phyloP scores from a whole-genome alignment of 192 early-diverging fungal species.

The Nowakowskiella sp. region DNA sequence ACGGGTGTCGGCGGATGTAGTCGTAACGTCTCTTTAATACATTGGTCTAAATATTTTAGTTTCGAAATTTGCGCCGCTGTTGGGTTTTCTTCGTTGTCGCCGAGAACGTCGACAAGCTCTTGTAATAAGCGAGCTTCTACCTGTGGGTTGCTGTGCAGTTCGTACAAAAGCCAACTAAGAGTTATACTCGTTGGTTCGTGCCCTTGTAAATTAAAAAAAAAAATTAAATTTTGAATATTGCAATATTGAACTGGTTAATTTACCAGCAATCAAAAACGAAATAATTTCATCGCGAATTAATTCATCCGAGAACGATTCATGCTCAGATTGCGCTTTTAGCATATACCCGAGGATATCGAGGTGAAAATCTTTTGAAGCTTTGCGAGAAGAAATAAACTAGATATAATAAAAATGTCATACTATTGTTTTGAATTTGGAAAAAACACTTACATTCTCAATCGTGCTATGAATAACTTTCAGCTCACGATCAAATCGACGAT shows the following conservation, averaged over 20 bases:
- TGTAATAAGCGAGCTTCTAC: constrained; percentile 30
- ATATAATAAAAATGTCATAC: too few species aligned
- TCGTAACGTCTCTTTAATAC: constrained; percentile 52
- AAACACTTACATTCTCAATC: constrained; percentile 45
- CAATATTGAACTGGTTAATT: neutral
- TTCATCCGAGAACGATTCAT: constrained; percentile 29
- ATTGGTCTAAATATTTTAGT: constrained; percentile 41
- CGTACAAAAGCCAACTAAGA: constrained; percentile 41
- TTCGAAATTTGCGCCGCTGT: constrained; percentile 26
- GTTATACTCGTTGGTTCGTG: constrained; percentile 49
- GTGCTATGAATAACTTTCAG: constrained; percentile 33
- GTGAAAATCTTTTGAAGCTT: too few species aligned
- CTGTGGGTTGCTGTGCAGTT: constrained; percentile 34
- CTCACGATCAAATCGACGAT: constrained; percentile 25
- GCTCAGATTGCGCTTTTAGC: too few species aligned
- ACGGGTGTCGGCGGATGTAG: constrained; percentile 37
- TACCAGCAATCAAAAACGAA: constrained; percentile 53
- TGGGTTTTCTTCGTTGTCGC: constrained; percentile 12
- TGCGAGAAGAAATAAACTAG: too few species aligned
- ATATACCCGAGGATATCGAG: too few species aligned
- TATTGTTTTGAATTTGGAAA: too few species aligned
- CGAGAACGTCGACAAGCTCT: constrained; percentile 40
- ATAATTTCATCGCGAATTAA: constrained; percentile 57
- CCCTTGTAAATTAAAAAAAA: constrained; percentile 1
- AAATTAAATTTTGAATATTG: neutral